Evolutionary conservation across 1,284 basidiomycete species (phyloP), one percentile per base, ranked within the genome.

Genomic region (Fomitopsis schrenkii): DNA sequence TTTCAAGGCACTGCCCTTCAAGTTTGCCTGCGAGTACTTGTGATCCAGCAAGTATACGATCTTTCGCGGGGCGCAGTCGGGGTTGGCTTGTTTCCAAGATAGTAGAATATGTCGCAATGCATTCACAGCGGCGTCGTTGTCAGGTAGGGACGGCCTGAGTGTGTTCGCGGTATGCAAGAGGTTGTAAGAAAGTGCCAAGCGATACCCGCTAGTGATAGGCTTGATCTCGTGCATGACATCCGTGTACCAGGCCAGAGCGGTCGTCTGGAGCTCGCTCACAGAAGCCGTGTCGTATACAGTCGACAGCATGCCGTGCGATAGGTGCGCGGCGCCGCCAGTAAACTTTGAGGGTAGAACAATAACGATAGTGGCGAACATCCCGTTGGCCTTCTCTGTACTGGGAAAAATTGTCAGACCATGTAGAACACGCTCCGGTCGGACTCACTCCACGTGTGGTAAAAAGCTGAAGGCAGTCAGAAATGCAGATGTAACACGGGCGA

Each of bases 181-280:
- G 59, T 82, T 79, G 67, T 79, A 83, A 0, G 77, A 75, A 7
- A 84, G 75, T 0, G 79, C 80, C 14, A 82, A 71, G 7, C 78
- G 78, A 58, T 77, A 78, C 1, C 80, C 81, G 28, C 73, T 71
- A 2, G 75, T 77, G 41, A 83, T 69, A 3, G 76, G 76, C 60
- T 80, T 77, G 56, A 82, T 73, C 66, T 79, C 77, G 59, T 80
- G 78, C 26, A 68, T 66, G 40, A 81, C 80, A 59, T 80, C 79
- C 5, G 79, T 79, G 62, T 81, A 83, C 80, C 81, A 83, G 0
- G 80, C 74, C 6, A 83, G 67, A 7, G 80, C 71, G 2, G 75
- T 69, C 0, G 77, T 79, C 6, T 68, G 65, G 4, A 68, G 61
- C 0, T 70, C 57, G 36, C 75, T 76, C 44, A 66, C 61, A 1